phyloP scores from a whole-genome alignment of 495 filamentous ascomycete genomes.

The Podospora sp. region DNA sequence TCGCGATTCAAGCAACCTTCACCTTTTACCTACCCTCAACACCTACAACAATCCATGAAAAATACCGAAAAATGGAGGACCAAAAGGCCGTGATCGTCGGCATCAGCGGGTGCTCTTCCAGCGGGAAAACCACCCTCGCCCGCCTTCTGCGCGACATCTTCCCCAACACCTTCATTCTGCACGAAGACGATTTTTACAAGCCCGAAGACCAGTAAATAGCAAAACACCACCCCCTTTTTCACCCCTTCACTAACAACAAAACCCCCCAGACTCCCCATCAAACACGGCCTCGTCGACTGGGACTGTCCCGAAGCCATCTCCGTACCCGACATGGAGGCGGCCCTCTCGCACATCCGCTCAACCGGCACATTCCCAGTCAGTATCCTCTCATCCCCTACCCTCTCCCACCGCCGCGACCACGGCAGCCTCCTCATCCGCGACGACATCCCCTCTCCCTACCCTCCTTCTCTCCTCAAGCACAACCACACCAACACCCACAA shows the following conservation, averaged over 20 bases:
- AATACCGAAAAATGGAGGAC: constrained; percentile 29
- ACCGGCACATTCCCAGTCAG: constrained; percentile 66
- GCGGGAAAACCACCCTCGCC: constrained; percentile 79
- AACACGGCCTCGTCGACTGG: constrained; percentile 74
- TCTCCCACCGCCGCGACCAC: constrained; percentile 31
- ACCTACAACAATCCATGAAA: neutral
- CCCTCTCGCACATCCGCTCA: constrained; percentile 63
- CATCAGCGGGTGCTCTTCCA: constrained; percentile 74
- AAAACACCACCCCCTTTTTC: constrained; percentile 22
- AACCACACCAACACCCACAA: constrained; percentile 25
- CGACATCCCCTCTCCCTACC: constrained; percentile 33
- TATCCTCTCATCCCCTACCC: constrained; percentile 12
- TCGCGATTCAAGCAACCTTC: neutral
- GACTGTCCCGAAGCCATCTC: constrained; percentile 78
- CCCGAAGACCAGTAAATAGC: constrained; percentile 71
- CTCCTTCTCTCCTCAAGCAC: constrained; percentile 19
- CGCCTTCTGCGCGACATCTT: constrained; percentile 75
- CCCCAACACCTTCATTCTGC: constrained; percentile 73
- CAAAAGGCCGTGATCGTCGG: constrained; percentile 64
- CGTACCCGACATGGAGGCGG: constrained; percentile 60
- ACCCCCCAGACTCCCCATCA: constrained; percentile 49
- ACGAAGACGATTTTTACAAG: constrained; percentile 92
- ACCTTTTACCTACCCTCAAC: neutral
- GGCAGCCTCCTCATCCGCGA: neutral
- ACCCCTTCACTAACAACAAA: neutral